These are phyloP conservation scores for Rhododendron mucronatum DNA, from an alignment of 148 eudicot genomes.

Conservation along the genomic window DNA sequence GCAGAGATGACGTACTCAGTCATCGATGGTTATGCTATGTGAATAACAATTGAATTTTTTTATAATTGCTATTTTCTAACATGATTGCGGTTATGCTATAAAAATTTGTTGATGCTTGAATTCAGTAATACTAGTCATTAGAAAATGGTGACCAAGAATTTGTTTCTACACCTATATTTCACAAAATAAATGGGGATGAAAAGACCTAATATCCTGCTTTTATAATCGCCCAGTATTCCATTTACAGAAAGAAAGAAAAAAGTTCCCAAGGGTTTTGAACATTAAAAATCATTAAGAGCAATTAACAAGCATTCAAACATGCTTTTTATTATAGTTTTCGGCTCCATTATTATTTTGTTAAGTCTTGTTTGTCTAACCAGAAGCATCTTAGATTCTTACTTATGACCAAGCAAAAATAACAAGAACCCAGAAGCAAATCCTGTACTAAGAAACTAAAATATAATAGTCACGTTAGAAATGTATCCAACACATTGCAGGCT, in stretches of 20 bases:
- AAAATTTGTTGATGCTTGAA: not conserved
- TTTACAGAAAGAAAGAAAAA: not conserved
- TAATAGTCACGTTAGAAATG: not conserved
- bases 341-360: not conserved
- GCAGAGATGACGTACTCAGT: not conserved
- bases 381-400: not conserved
- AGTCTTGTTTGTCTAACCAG: not conserved
- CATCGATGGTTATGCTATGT: not conserved
- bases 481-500: not conserved
- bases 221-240: not conserved
- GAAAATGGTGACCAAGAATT: not conserved
- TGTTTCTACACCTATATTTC: not conserved
- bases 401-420: not conserved
- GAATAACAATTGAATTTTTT: not conserved
- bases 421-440: not conserved
- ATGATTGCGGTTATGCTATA: not conserved
- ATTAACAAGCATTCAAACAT: not conserved
- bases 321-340: not conserved
- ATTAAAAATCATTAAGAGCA: not conserved
- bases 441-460: not conserved
- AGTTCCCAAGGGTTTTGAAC: not conserved
- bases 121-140: not conserved
- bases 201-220: not conserved
- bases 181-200: not conserved
- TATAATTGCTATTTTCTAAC: not conserved